Evolutionary conservation across 768 basidiomycete genomes (phyloP).

Genomic region (Leucosporidium yakuticum): DNA sequence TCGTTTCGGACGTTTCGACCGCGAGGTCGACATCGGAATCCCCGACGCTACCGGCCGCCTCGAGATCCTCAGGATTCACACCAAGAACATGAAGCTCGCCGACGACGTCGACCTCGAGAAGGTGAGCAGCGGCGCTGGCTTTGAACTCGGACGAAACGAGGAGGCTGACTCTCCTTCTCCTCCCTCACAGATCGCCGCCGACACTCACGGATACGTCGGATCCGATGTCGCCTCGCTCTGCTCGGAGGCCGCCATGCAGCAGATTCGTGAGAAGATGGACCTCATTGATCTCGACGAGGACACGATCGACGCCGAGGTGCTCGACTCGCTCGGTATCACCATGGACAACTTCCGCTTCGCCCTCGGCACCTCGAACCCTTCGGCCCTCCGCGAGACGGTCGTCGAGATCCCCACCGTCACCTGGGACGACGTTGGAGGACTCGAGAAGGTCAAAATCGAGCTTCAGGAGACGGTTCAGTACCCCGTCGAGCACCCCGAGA

Average conservation of each 20-base stretch:
- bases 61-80: constrained; percentile 97
- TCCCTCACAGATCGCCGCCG: constrained; percentile 75
- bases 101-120: constrained; percentile 98
- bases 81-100: constrained; percentile 98
- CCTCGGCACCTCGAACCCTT: constrained; percentile 93
- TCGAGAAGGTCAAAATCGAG: constrained; percentile 99
- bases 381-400: constrained; percentile 96
- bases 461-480: constrained; percentile 99
- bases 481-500: constrained; percentile 99
- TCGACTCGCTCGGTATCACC: constrained; percentile 96
- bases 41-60: constrained; percentile 98
- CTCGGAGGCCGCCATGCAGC: constrained; percentile 99
- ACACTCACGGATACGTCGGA: constrained; percentile 99
- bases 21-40: constrained; percentile 98
- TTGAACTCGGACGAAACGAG: constrained; percentile 19
- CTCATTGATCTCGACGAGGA: constrained; percentile 83
- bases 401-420: constrained; percentile 98
- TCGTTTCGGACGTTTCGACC: constrained; percentile 98
- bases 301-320: constrained; percentile 97
- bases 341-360: constrained; percentile 99
- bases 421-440: constrained; percentile 99
- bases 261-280: constrained; percentile 99
- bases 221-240: constrained; percentile 96
- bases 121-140: constrained; percentile 45
- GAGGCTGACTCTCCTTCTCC: not conserved